Percentiles rank a stretch among this genome's conserved stretches.
These are phyloP conservation scores for Chaetothyriales sp. DNA, from an alignment of 2,329 filamentous ascomycete species.

Conservation along the genomic window DNA sequence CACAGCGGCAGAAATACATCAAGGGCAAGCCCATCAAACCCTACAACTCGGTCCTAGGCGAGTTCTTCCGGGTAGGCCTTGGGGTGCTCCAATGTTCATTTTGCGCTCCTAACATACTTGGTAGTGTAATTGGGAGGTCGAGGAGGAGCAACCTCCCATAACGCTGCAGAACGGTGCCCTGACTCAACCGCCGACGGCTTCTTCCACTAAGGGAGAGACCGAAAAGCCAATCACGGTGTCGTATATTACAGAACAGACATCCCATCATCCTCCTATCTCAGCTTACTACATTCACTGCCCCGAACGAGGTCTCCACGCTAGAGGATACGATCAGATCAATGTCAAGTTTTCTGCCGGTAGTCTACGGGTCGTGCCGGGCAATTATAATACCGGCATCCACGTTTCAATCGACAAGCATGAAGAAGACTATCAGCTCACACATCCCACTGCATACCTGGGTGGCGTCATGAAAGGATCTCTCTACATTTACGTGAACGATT, in stretches of 20 bases:
- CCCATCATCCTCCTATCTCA: slow-evolving; percentile 92
- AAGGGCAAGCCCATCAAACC: slow-evolving; percentile 98
- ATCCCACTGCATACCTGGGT: slow-evolving; percentile 84
- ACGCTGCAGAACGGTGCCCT: background rate
- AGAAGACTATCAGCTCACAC: slow-evolving; percentile 89
- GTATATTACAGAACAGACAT: slow-evolving; percentile 94
- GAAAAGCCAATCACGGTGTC: slow-evolving; percentile 58
- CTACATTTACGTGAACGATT: slow-evolving; percentile 78
- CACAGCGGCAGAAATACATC: slow-evolving; percentile 63
- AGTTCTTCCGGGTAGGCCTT: slow-evolving; percentile 76
- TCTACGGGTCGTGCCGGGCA: slow-evolving; percentile 77
- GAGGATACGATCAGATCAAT: slow-evolving; percentile 89
- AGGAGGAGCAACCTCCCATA: slow-evolving; percentile 40
- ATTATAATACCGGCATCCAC: slow-evolving; percentile 93
- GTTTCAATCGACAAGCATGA: slow-evolving; percentile 68
- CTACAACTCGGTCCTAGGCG: slow-evolving; percentile 91
- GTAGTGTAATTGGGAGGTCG: slow-evolving; percentile 89
- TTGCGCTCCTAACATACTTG: background rate
- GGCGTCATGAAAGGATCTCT: slow-evolving; percentile 78
- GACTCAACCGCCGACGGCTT: background rate
- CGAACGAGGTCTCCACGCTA: slow-evolving; percentile 72
- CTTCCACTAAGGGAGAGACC: slow-evolving; percentile 2
- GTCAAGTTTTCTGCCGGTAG: slow-evolving; percentile 97
- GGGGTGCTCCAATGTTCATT: background rate
- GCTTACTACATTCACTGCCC: slow-evolving; percentile 90